Base-by-base conservation (phyloP, 1,284 basidiomycete species). In the Clitocybe nebularis region DNA sequence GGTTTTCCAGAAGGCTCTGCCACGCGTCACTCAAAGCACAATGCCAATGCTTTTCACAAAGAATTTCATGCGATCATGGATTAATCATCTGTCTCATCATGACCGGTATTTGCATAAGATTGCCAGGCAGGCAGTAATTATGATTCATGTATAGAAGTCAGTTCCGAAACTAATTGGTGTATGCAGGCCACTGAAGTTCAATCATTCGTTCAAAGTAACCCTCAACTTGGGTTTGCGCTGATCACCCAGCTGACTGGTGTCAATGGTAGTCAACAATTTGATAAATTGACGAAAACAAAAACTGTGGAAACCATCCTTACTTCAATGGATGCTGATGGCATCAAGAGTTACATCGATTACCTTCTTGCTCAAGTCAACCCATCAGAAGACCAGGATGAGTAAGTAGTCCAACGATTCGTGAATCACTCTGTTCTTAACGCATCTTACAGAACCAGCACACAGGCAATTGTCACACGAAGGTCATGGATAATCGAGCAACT, bases 51-150 rank as follows among this genome's bases (percentile, higher is more conserved):
- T 98, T 13, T 96, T 98, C 65, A 95, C 92, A 8, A 86, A 87
- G 54, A 95, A 97, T 62, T 91, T 97, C 56, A 94, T 98, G 89
- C 84, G 93, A 32, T 87, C 87, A 28, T 95, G 93, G 89, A 94
- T 96, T 52, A 96, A 95, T 62, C 93, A 98, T 59, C 76, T 99
- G 14, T 86, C 90, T 0, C 86, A 88, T 43, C 75, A 77, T 41
- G 93, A 97, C 62, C 78, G 93, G 42, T 84, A 93, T 60, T 68
- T 97, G 23, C 91, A 97, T 70, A 93, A 90, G 63, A 84, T 87
- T 17, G 92, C 93, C 1, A 75, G 76, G 43, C 81, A 87, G 59
- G 83, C 89, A 56, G 91, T 87, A 58, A 22, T 26, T 41, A 23
- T 46, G 17, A 41, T 46, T 34, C 33, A 41, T 32, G 26, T 21